phyloP scores from a whole-genome alignment of 306 rosid genomes.

The Quercus parvula region DNA sequence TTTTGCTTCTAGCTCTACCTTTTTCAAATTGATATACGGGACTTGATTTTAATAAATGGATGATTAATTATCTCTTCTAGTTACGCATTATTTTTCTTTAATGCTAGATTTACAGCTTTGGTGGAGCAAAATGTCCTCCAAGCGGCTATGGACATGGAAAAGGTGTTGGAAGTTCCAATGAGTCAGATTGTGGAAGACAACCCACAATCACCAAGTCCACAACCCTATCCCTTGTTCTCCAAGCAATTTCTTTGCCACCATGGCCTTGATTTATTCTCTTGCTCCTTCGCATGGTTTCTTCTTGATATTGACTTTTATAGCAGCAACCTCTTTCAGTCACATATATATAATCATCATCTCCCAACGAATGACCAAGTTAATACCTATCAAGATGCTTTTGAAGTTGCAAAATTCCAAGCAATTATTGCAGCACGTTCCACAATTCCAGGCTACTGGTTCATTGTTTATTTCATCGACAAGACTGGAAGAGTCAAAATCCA shows the following conservation, averaged over 20 bases:
- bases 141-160: slow-evolving; percentile 74
- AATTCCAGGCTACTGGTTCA: slow-evolving; percentile 74
- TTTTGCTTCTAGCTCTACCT: too few relatives aligned
- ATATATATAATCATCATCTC: slow-evolving; percentile 36
- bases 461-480: slow-evolving; percentile 59
- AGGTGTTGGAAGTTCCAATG: slow-evolving; percentile 51
- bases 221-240: slow-evolving; percentile 42
- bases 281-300: slow-evolving; percentile 52
- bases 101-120: not conserved
- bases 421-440: slow-evolving; percentile 58
- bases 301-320: slow-evolving; percentile 74
- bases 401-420: slow-evolving; percentile 52
- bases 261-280: slow-evolving; percentile 62
- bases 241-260: slow-evolving; percentile 47
- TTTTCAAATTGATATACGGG: too few relatives aligned
- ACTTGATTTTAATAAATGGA: too few relatives aligned
- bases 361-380: fast-evolving
- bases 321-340: slow-evolving; percentile 64
- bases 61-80: too few relatives aligned
- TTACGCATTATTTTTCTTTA: too few relatives aligned
- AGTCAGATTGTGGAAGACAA: slow-evolving; percentile 46
- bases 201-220: slow-evolving; percentile 3
- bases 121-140: slow-evolving; percentile 43
- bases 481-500: slow-evolving; percentile 68
- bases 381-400: slow-evolving; percentile 35